These are phyloP conservation scores for Zasmidium angulare DNA, from an alignment of 2,329 filamentous ascomycete species.

Conservation along the genomic window DNA sequence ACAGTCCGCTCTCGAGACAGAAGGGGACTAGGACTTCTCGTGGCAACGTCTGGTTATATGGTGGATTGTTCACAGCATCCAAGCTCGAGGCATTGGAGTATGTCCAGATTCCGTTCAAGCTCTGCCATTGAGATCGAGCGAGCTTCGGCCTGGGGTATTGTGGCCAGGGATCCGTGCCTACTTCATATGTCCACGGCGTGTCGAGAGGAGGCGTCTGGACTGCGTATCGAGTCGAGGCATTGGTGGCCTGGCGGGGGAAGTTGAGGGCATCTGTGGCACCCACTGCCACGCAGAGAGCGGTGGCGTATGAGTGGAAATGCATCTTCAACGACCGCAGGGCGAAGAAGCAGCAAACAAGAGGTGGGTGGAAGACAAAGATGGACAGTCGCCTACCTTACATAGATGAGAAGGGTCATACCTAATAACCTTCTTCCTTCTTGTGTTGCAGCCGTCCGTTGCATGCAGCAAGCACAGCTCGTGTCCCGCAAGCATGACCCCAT, in stretches of 20 bases:
- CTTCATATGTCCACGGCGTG: slow-evolving; percentile 53
- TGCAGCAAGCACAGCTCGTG: not conserved
- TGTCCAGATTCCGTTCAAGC: slow-evolving; percentile 59
- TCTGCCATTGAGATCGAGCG: slow-evolving; percentile 53
- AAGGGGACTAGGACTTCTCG: slow-evolving; percentile 53
- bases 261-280: slow-evolving; percentile 1
- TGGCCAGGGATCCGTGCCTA: slow-evolving; percentile 54
- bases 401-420: not conserved
- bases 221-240: slow-evolving; percentile 29
- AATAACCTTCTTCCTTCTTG: not conserved
- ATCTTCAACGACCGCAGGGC: not conserved
- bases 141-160: slow-evolving; percentile 59
- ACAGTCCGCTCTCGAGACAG: slow-evolving; percentile 55
- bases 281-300: not conserved
- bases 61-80: slow-evolving; percentile 43
- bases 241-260: slow-evolving; percentile 3
- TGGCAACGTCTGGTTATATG: slow-evolving; percentile 44
- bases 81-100: slow-evolving; percentile 46
- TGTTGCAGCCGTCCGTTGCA: slow-evolving; percentile 1
- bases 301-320: not conserved
- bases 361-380: not conserved
- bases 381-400: not conserved
- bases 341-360: not conserved
- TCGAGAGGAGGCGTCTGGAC: slow-evolving; percentile 42
- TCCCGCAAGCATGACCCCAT: not conserved